Base-by-base conservation (phyloP, 2,329 filamentous ascomycete genomes). In the Drechmeria coniospora region DNA sequence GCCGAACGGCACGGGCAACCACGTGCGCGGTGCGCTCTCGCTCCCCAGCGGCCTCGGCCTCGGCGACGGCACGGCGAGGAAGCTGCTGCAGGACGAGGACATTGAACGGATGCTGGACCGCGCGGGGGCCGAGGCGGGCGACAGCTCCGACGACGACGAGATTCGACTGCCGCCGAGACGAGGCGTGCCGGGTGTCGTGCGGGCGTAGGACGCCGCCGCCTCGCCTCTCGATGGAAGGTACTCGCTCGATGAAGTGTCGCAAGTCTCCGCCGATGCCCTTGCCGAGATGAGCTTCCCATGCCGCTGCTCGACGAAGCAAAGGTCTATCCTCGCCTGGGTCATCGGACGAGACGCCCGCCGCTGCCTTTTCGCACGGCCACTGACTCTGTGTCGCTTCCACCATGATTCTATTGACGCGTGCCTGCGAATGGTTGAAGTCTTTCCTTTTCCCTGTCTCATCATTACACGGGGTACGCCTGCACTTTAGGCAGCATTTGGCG, bases 101-200 rank as follows among this genome's bases (percentile, higher is more conserved):
- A 68, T 73, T 31, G 67, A 73, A 32, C 54, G 59, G 21, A 69
- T 73, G 62, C 49, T 73, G 22, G 67, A 72, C 31, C 56, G 56
- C 20, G 64, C 57, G 3, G 61, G 56, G 3, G 62, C 58, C 3
- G 61, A 60, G 15, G 54, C 49, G 18, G 52, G 51, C n/a, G 63
- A 64, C 30, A 68, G 65, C 12, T 68, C 69, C 24, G 69, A 68
- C 11, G 68, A 72, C 17, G 62, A 61, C 18, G 67, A 72, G 41
- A 73, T 73, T 30, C 49, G 59, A 27, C 49, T 70, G 6, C 64
- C 63, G 0, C 36, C 38, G 28, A 45, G 35, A 30, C 44, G 39
- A 22, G 44, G 45, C 29, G 42, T 45, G 13, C 37, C 46, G 1
- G 36, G 45, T 17, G 41, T 43, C 23, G 46, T 50, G 45, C 47